Evolutionary conservation across 176 grass and related monocot genomes (phyloP), one percentile per base, ranked within the genome.

Genomic region (Lolium perenne): DNA sequence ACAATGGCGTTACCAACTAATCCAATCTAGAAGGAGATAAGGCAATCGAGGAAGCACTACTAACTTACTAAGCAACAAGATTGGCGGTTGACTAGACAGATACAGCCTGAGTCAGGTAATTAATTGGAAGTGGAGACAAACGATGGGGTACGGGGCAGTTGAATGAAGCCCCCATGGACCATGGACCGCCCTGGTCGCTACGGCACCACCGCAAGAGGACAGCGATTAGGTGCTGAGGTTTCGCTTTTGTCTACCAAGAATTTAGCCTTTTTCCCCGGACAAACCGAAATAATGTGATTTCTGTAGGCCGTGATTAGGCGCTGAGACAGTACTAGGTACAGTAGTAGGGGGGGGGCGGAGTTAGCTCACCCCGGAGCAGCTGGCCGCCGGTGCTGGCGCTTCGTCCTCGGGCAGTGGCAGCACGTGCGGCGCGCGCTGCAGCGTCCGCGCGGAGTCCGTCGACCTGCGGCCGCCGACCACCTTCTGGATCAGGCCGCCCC

Each of bases 401-500:
- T 80, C 88, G 66, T 75, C 71, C 16, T 61, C 82, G 62, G 13
- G 83, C 43, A 29, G 29, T 2, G 83, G 21, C 18, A 32, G 32
- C 57, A 82, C 49, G 74, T 88, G 85, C 80, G 59, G 45, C 61
- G 74, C 29, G 71, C 80, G 83, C 47, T 86, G 82, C 71, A 88
- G 83, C 48, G 63, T 49, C 35, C 85, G 82, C 25, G 67, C 84
- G 6, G 20, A 57, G 48, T 66, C 83, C 7, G 26, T 70, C 67
- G 73, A 74, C 80, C 85, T 90, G 82, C 89, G 58, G n/a, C 82
- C 51, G 71, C 74, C 87, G 47, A 63, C 88, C 16, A 29, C 82
- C 88, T 80, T 99, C 80, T 91, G 94, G 77, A 94, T 88, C 88
- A 90, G 88, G 49, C 86, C 84, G 26, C 91, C 93, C 47, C 95